phyloP scores from a whole-genome alignment of 2,329 filamentous ascomycete species.

The Stachybotrys chlorohalonatus region DNA sequence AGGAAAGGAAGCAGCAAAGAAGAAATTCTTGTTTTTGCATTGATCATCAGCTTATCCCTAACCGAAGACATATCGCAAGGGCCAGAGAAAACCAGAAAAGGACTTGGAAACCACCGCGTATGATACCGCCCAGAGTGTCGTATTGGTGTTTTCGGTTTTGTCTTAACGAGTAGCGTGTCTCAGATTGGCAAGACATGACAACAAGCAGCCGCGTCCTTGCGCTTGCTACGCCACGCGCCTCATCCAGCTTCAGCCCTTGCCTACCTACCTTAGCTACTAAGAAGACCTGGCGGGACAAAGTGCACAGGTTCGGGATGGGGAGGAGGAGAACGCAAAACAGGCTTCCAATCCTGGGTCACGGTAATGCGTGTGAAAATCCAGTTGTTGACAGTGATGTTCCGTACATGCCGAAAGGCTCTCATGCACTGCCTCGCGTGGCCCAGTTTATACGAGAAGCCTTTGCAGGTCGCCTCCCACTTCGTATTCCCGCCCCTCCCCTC shows the following conservation, averaged over 20 bases:
- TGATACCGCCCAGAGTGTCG: not conserved
- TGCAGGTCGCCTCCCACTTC: not conserved
- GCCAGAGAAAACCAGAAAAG: too few species aligned
- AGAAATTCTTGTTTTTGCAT: not conserved
- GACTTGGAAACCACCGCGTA: too few species aligned
- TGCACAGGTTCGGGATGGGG: too few species aligned
- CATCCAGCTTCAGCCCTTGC: not conserved
- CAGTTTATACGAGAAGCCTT: not conserved
- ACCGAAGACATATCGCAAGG: too few species aligned
- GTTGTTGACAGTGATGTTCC: too few species aligned
- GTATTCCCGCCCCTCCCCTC: not conserved
- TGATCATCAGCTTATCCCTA: too few species aligned
- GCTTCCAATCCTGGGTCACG: too few species aligned
- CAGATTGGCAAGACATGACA: not conserved
- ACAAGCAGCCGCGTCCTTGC: not conserved
- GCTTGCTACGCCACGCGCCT: not conserved
- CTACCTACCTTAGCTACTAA: not conserved
- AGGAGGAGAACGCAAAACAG: too few species aligned
- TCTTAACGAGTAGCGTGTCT: not conserved
- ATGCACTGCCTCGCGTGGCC: not conserved
- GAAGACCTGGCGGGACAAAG: too few species aligned
- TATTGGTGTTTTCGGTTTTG: not conserved
- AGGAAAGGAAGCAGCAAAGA: not conserved
- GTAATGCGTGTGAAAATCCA: too few species aligned
- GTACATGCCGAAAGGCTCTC: not conserved